These are phyloP conservation scores for Cercospora beticola DNA, from an alignment of 2,329 filamentous ascomycete species.

Conservation along the genomic window DNA sequence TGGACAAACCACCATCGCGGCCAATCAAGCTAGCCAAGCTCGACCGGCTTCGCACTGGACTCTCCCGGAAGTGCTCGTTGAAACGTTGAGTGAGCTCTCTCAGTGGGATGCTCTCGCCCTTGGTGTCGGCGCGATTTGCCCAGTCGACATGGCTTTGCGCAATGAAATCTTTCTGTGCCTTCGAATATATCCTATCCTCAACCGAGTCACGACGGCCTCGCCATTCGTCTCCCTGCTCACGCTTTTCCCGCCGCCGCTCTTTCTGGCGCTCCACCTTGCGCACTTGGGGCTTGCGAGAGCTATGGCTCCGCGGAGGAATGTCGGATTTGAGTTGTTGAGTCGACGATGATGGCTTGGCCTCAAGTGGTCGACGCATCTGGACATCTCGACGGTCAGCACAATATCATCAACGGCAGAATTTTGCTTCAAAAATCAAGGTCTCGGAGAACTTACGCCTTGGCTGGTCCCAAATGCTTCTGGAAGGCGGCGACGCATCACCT, in stretches of 20 bases:
- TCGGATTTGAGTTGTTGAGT: too few relatives aligned
- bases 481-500: too few relatives aligned
- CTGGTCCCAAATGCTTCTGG: too few relatives aligned
- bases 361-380: too few relatives aligned
- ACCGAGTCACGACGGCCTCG: neutral
- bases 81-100: neutral
- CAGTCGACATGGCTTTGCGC: neutral
- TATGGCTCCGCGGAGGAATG: too few relatives aligned
- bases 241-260: neutral
- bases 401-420: too few relatives aligned
- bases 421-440: too few relatives aligned
- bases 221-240: neutral
- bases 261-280: neutral
- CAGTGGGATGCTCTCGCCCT: neutral
- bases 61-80: neutral
- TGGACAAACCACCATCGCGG: neutral
- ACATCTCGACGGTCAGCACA: too few relatives aligned
- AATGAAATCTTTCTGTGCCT: neutral
- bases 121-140: neutral
- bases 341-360: too few relatives aligned
- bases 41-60: neutral
- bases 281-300: neutral
- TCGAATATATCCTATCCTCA: neutral
- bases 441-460: too few relatives aligned
- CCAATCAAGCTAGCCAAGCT: neutral